Base-by-base conservation (phyloP, 2,329 filamentous ascomycete genomes). In the Aspergillus puulaauensis region DNA sequence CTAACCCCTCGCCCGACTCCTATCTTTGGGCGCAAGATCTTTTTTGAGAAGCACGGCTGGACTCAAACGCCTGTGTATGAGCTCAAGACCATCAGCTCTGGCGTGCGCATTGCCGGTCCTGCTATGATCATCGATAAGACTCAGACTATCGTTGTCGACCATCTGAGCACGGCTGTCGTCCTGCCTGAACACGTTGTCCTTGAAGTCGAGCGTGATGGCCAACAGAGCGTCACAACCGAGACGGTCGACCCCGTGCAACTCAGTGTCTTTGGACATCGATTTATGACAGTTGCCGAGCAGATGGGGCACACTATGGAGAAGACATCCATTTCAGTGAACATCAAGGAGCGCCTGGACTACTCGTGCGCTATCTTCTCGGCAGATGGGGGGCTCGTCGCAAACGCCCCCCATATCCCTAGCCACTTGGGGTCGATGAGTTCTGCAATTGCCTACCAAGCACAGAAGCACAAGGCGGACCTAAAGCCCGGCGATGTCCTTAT, bases 111-210 rank as follows among this genome's bases (percentile, higher is more conserved):
- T 11, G 39, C 63, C 19, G 92, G 92, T 0, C 92, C 92, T 3
- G 91, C 92, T 0, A 89, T 96, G 74, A 84, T 96, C 61, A 91
- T 92, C 3, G 93, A 78, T 50, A 68, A 76, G 45, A 78, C 76
- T 1, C 93, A 97, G 74, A 98, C 93, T 0, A 95, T 98, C 61
- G 90, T 97, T 0, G 87, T 97, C 3, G 90, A 90, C 0, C 93
- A 93, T 0, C 84, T 84, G 31, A 85, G 91, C 3, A 85, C 85
- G 21, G 93, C 93, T 0, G 76, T 93, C 24, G 81, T 96, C 35
- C 87, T 96, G 1, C 66, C 72, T 14, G 69, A 69, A 6, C 73
- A 76, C 58, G 69, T 80, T 27, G 65, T 79, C 19, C 66, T 80
- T 21, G 72, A 79, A 21, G 58, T 73, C 27, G 58, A 45, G 19